Conservation (phyloP, 2,329 filamentous ascomycete species). For the Trichoderma brevicompactum region DNA sequence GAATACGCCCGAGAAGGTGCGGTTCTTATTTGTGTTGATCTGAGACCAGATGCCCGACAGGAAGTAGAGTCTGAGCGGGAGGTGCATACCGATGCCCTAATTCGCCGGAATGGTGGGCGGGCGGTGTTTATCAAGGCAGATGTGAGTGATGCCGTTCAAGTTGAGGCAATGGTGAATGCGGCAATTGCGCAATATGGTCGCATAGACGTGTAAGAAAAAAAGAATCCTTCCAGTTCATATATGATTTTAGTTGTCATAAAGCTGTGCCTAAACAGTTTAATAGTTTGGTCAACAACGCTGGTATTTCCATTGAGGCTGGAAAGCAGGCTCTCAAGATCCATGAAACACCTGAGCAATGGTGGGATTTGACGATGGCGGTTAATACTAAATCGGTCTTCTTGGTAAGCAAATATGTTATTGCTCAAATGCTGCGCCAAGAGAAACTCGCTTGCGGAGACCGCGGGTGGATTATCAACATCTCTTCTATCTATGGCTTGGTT, state of each 20-base stretch:
- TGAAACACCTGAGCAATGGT: constrained; percentile 49
- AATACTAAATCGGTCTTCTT: constrained; percentile 47
- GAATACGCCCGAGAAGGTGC: constrained; percentile 48
- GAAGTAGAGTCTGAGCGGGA: constrained; percentile 37
- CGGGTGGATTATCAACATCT: constrained; percentile 56
- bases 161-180: constrained; percentile 44
- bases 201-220: constrained; percentile 47
- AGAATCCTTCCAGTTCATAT: too few species aligned
- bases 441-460: constrained; percentile 45
- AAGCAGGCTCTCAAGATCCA: constrained; percentile 48
- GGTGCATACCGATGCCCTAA: constrained; percentile 45
- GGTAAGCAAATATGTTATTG: constrained; percentile 50
- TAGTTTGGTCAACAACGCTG: constrained; percentile 50
- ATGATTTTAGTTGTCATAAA: neutral
- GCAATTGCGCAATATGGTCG: constrained; percentile 39
- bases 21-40: constrained; percentile 48
- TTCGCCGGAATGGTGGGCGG: constrained; percentile 41
- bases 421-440: constrained; percentile 56
- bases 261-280: neutral
- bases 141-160: constrained; percentile 43
- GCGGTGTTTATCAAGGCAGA: constrained; percentile 51
- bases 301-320: constrained; percentile 48
- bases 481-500: constrained; percentile 49
- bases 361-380: constrained; percentile 48
- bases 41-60: constrained; percentile 37